Evolutionary conservation across 768 basidiomycete species (phyloP), one percentile per base, ranked within the genome.

Genomic region (Megacollybia marginata): DNA sequence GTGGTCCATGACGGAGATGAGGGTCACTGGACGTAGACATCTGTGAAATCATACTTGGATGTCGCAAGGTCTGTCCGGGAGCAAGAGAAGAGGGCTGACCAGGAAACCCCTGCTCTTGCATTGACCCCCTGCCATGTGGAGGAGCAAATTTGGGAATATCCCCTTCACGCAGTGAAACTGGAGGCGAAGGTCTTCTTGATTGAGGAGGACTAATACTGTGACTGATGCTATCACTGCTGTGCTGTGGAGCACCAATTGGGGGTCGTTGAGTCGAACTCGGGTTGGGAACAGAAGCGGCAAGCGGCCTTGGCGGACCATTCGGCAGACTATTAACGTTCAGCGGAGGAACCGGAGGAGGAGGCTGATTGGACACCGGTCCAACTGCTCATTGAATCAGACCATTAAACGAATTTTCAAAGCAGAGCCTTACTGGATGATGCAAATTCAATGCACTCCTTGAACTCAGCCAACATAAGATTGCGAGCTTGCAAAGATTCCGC

Each of bases 361-460:
- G 79, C 47, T 76, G 78, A 60, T 83, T 85, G 12, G 79, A 71
- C 16, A 72, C 69, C 31, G 77, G 78, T 33, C 79, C 71, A 46
- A 82, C 82, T 84, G 42, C 23, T 6, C 48, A 34, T 32, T 23
- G 48, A 28, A 36, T 34, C 50, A 47, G 20, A 56, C 48, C 36
- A 47, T 44, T 33, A 13, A 20, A 38, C 48, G 18, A 16, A n/a
- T 1, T 33, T 32, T 55, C 19, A 34, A 34, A 31, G 20, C 43
- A 54, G 13, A 34, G 28, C 46, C 90, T 64, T 61, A 94, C 92
- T 63, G 33, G 76, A 74, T 23, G 74, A 69, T 31, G 91, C 87
- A 63, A 92, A 90, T 35, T 85, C 83, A 52, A 92, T 88, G 59
- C 91, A 94, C 32, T 92, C 92, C 42, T 70, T 74, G 61, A 99